Evolutionary conservation across 73 alveolate genomes (phyloP).

Genomic region (Paramecium sexaurelia): DNA sequence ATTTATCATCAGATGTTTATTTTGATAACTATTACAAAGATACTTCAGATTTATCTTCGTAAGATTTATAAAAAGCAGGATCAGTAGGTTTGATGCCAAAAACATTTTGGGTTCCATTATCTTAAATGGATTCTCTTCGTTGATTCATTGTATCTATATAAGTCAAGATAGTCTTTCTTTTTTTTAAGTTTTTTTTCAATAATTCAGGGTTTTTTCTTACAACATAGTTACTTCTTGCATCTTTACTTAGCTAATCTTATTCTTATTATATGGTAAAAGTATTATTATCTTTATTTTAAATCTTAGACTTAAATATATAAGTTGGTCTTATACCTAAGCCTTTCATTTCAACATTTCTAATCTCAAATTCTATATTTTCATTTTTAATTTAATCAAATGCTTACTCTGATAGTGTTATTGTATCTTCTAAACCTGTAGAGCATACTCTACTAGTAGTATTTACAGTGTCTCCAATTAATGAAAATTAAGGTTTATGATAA

Average conservation of each 20-base stretch:
- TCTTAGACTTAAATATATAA: slow-evolving; percentile 1
- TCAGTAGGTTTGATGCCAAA: slow-evolving; percentile 3
- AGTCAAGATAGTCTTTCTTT: background rate
- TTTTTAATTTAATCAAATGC: slow-evolving; percentile 56
- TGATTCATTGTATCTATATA: background rate
- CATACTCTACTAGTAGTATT: slow-evolving; percentile 66
- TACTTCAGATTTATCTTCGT: background rate
- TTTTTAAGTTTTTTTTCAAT: slow-evolving; percentile 15
- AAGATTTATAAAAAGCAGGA: background rate
- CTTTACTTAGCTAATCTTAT: background rate
- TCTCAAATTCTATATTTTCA: slow-evolving; percentile 9
- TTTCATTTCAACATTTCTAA: slow-evolving; percentile 39
- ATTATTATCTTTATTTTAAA: background rate
- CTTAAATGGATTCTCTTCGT: background rate
- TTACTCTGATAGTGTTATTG: slow-evolving; percentile 57
- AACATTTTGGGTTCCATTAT: background rate
- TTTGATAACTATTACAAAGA: background rate
- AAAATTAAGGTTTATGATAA: slow-evolving; percentile 60
- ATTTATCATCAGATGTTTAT: background rate
- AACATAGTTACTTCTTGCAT: slow-evolving; percentile 6
- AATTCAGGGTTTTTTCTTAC: slow-evolving; percentile 9
- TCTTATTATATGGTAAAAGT: background rate
- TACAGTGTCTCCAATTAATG: slow-evolving; percentile 62
- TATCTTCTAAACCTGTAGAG: slow-evolving; percentile 60
- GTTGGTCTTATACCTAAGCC: slow-evolving; percentile 38